A percentile compares a stretch with the other conserved stretches of the same genome.
phyloP scores from a whole-genome alignment of 2,329 filamentous ascomycete species.

The Ceratocystiopsis sp. region DNA sequence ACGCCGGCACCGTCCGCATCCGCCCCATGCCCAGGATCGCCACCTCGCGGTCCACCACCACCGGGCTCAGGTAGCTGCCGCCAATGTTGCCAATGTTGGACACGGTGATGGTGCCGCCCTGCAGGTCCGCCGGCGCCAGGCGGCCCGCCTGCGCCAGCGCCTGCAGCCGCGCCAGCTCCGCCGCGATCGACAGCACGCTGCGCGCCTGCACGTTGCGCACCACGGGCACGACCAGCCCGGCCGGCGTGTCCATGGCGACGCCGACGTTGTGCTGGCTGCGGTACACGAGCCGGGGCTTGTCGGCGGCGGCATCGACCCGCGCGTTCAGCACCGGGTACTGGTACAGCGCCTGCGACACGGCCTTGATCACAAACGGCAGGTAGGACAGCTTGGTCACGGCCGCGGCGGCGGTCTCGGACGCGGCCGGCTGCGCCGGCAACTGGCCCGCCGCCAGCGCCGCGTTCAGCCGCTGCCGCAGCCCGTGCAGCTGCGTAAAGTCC shows the following conservation, averaged over 20 bases:
- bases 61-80: conserved; percentile 77
- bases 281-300: conserved; percentile 58
- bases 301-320: conserved; percentile 43
- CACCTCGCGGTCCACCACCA: conserved; percentile 81
- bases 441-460: conserved; percentile 27
- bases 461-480: conserved; percentile 61
- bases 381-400: conserved; percentile 58
- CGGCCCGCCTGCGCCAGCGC: conserved; percentile 56
- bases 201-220: conserved; percentile 65
- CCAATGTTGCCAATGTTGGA: conserved; percentile 95
- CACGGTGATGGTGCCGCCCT: conserved; percentile 81
- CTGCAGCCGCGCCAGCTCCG: conserved; percentile 60
- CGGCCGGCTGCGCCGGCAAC: conserved; percentile 7
- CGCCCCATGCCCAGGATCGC: conserved; percentile 82
- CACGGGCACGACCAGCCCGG: conserved; percentile 79
- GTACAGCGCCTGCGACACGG: conserved; percentile 68
- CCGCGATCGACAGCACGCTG: conserved; percentile 62
- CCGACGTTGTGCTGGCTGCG: conserved; percentile 87
- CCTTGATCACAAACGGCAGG: conserved; percentile 91
- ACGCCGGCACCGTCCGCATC: conserved; percentile 65
- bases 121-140: conserved; percentile 57
- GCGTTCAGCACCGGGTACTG: conserved; percentile 79
- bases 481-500: conserved; percentile 58
- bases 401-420: conserved; percentile 12
- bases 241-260: conserved; percentile 84